Evolutionary conservation across 345 rosid genomes (phyloP), one percentile per base, ranked within the genome.

Genomic region (Cochlearia excelsa): DNA sequence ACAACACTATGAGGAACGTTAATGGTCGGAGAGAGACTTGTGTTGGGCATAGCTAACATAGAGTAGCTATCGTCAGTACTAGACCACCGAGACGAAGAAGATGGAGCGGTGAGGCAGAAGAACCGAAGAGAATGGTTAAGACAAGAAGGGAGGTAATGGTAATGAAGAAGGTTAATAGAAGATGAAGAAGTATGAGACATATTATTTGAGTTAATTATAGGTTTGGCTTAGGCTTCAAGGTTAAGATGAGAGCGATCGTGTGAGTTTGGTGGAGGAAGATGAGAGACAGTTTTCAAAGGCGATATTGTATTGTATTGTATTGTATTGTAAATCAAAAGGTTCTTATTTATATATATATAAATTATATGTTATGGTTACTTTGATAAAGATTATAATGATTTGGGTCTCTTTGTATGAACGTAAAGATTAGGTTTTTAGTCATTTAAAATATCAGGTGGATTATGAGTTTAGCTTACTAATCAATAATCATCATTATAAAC

Each of bases 251-350:
- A 60, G 63, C 26, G 53, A 71, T 50, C 30, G 57, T 53, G 57
- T 60, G 53, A 26, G 79, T 65, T 66, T 62, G 75, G 69, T 51
- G 79, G 52, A 41, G 54, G 76, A 74, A 77, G 89, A 81, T 74
- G 84, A 64, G 68, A 74, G 44, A 77, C 75, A 72, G 86, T 83
- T 88, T 80, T 85, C 93, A 31, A 31, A 31, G 5, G 35, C 35
- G n/a, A n/a, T n/a, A n/a, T n/a, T n/a, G n/a, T n/a, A n/a, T n/a
- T n/a, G n/a, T n/a, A n/a, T n/a, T n/a, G n/a, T n/a, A n/a, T n/a
- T n/a, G n/a, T n/a, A n/a, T n/a, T n/a, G n/a, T n/a, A n/a, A n/a
- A n/a, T n/a, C n/a, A n/a, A n/a, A n/a, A n/a, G n/a, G n/a, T n/a
- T n/a, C n/a, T n/a, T n/a, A n/a, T n/a, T n/a, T n/a, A n/a, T n/a